These are phyloP conservation scores for Posidonia oceanica DNA, from an alignment of 116 monocot genomes.

Conservation along the genomic window DNA sequence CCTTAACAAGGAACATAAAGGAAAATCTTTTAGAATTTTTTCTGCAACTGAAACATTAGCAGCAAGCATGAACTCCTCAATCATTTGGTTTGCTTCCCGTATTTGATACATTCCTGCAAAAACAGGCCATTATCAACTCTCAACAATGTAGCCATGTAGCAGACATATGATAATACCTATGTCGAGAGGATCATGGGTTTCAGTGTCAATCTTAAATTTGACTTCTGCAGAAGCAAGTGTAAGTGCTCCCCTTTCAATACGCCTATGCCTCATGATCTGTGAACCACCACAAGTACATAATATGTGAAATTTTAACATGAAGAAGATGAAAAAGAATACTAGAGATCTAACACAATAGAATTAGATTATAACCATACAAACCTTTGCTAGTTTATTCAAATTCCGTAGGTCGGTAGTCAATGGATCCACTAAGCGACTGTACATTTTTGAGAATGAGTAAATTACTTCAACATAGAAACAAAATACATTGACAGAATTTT, in stretches of 20 bases:
- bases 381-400: slow-evolving; percentile 93
- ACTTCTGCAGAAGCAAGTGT: slow-evolving; percentile 99
- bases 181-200: slow-evolving; percentile 98
- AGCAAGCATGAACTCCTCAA: slow-evolving; percentile 98
- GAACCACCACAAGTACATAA: not conserved
- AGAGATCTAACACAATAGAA: not conserved
- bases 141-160: too few relatives aligned
- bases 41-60: slow-evolving; percentile 96
- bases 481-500: too few relatives aligned
- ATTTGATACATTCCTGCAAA: slow-evolving; percentile 94
- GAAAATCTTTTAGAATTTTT: slow-evolving; percentile 89
- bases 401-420: slow-evolving; percentile 84
- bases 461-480: not conserved
- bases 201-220: slow-evolving; percentile 97
- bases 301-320: not conserved
- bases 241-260: slow-evolving; percentile 91
- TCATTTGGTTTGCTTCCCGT: slow-evolving; percentile 98
- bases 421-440: slow-evolving; percentile 86
- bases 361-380: slow-evolving; percentile 11
- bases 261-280: slow-evolving; percentile 79
- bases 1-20: slow-evolving; percentile 84
- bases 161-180: slow-evolving; percentile 40
- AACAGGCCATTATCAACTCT: not conserved
- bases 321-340: not conserved
- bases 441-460: slow-evolving; percentile 5